phyloP scores from a whole-genome alignment of 257 asterid species.

The Cynanchum wilfordii region DNA sequence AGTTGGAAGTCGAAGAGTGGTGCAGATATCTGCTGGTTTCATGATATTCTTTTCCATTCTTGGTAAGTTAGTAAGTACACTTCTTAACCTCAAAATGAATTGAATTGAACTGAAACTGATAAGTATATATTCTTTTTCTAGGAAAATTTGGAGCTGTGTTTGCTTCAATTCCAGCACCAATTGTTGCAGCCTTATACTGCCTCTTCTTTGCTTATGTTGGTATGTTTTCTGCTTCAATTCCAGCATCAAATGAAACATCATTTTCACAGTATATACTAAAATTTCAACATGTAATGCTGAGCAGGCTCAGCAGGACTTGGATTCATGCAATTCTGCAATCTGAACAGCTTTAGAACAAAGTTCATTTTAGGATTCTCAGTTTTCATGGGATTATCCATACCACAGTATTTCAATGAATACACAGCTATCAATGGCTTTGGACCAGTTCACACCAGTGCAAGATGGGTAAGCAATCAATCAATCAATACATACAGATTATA shows the following conservation, averaged over 20 bases:
- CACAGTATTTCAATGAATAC: conserved; percentile 86
- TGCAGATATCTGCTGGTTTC: conserved; percentile 91
- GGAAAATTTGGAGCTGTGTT: conserved; percentile 97
- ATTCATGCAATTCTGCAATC: conserved; percentile 81
- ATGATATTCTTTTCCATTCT: conserved; percentile 94
- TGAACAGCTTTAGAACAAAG: conserved; percentile 79
- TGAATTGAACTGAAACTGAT: background rate
- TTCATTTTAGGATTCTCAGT: conserved; percentile 79
- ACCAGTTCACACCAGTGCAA: conserved; percentile 74
- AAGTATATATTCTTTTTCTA: conserved; percentile 18
- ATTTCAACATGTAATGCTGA: background rate
- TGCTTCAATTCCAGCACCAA: conserved; percentile 93
- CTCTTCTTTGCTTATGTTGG: conserved; percentile 92
- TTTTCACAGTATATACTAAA: background rate
- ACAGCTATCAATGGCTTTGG: conserved; percentile 43
- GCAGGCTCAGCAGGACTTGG: conserved; percentile 86
- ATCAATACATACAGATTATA: no score
- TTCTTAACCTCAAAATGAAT: background rate
- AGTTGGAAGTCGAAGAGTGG: conserved; percentile 91
- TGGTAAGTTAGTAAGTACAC: conserved; percentile 33
- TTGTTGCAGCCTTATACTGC: conserved; percentile 86
- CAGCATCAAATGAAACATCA: background rate
- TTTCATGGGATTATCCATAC: conserved; percentile 90
- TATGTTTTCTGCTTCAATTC: conserved; percentile 22
- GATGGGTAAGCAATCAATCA: conserved; percentile 64